Percentiles rank a stretch among this genome's conserved stretches.
These are phyloP conservation scores for Rheum nobile DNA, from an alignment of 148 eudicot species.

Conservation along the genomic window DNA sequence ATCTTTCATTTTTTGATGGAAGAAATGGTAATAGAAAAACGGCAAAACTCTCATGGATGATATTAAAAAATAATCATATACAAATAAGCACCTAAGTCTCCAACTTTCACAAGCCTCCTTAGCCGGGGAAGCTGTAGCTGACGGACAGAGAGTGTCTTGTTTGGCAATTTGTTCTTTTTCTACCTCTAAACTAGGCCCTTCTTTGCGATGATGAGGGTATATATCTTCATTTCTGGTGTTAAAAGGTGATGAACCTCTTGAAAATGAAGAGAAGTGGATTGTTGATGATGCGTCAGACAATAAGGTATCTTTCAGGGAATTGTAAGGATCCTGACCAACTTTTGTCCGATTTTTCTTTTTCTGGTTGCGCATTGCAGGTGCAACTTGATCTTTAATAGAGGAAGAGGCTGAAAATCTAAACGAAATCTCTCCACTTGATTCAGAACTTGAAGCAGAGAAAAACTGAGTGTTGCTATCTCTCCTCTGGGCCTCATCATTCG, in stretches of 20 bases:
- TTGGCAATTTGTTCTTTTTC: slow-evolving; percentile 18
- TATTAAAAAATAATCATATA: background rate
- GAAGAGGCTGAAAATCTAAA: slow-evolving; percentile 72
- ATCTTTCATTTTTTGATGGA: background rate
- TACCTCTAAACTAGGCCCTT: slow-evolving; percentile 14
- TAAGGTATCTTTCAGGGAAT: slow-evolving; percentile 22
- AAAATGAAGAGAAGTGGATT: slow-evolving; percentile 30
- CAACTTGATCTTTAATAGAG: slow-evolving; percentile 32
- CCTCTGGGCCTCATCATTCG: slow-evolving; percentile 32
- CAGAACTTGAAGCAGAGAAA: slow-evolving; percentile 40
- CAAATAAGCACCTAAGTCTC: slow-evolving; percentile 62
- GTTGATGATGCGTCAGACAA: slow-evolving; percentile 35
- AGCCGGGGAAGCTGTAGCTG: slow-evolving; percentile 54
- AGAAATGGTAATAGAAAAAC: background rate
- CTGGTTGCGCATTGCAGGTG: slow-evolving; percentile 28
- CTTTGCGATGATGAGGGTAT: slow-evolving; percentile 23
- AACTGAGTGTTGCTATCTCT: slow-evolving; percentile 30
- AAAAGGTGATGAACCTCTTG: slow-evolving; percentile 35
- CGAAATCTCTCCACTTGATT: slow-evolving; percentile 25
- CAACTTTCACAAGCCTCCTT: slow-evolving; percentile 95
- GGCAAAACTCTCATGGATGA: background rate
- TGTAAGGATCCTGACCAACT: slow-evolving; percentile 32
- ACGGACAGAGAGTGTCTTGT: slow-evolving; percentile 22
- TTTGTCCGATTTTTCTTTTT: slow-evolving; percentile 61
- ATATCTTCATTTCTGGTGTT: slow-evolving; percentile 27